Evolutionary conservation across 2,329 filamentous ascomycete genomes (phyloP), one percentile per base, ranked within the genome.

Genomic region (Monosporascus sp.): DNA sequence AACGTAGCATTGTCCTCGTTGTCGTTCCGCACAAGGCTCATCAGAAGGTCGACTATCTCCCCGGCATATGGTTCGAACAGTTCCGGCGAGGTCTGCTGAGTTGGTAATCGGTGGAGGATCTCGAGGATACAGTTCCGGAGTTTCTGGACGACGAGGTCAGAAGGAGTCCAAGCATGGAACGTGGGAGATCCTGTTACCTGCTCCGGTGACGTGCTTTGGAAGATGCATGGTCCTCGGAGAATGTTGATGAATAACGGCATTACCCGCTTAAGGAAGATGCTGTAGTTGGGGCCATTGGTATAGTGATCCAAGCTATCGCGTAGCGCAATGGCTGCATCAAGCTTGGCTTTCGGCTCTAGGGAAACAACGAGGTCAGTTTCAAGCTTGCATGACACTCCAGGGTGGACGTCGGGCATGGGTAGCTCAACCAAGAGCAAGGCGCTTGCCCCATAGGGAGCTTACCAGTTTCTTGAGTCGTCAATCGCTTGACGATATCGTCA

Each of bases 1-100:
- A 99, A 76, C n/a, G 95, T 90, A 2, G 93, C 94, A 78, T 99
- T 99, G 58, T 99, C 94, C 72, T 99, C 94, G 64, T 99, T 99
- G 71, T 99, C 94, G 42, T 84, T 87, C 61, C 87, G 85, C 54
- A 97, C 91, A 54, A 99, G 76, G 51, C 83, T 82, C 85, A 97
- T 93, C 57, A 97, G 80, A 60, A 96, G 80, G 66, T 97, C 92
- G 54, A 97, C 90, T 55, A 96, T 86, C 67, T 95, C 90, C 59
- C 85, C 82, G 39, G 93, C 92, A 70, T 93, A 95, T 1, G 86
- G 88, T 68, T 97, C 92, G 72, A 97, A 86, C 1, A 84, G 84
- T 63, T 97, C 91, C 51, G 84, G 73, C 2, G 90, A 86, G 39
- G 80, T 83, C n/a, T 76, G 80, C 76, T 85, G 62, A 71, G 91